Conservation (phyloP, 2,329 filamentous ascomycete genomes). For the Knufia fluminis region DNA sequence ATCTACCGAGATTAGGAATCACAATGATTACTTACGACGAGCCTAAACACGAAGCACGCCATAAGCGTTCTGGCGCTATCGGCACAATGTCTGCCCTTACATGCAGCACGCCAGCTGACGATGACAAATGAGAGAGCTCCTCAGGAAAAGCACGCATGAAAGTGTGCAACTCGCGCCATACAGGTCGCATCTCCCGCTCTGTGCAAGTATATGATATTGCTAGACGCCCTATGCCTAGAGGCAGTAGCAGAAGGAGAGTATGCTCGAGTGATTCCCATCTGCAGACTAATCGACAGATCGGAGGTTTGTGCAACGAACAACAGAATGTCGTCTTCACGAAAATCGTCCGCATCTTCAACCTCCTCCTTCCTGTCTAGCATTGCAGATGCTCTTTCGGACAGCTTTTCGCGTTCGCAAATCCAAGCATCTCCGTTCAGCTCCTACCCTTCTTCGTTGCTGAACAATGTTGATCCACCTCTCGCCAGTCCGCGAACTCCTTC, state of each 20-base stretch:
- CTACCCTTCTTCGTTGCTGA: conserved; percentile 1
- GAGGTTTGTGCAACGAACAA: neutral
- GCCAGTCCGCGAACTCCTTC: neutral
- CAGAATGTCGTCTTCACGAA: neutral
- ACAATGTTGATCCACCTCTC: conserved; percentile 3
- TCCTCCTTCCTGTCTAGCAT: conserved; percentile 4
- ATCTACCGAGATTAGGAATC: too few relatives aligned
- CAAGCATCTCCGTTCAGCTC: conserved; percentile 6
- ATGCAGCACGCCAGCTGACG: neutral
- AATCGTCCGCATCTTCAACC: neutral
- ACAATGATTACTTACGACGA: neutral
- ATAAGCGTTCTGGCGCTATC: neutral
- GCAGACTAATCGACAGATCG: neutral
- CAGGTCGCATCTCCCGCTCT: neutral
- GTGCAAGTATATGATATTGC: neutral
- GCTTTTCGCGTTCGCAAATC: conserved; percentile 5
- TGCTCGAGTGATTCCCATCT: neutral
- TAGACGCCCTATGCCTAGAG: neutral
- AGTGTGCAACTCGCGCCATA: neutral
- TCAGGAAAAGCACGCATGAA: neutral
- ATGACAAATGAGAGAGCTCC: neutral
- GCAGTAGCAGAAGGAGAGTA: neutral
- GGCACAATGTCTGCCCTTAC: neutral
- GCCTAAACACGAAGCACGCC: neutral
- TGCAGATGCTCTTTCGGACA: neutral